phyloP scores from a whole-genome alignment of 352 stramenopile genomes.

The Phytopythium ostracodes region DNA sequence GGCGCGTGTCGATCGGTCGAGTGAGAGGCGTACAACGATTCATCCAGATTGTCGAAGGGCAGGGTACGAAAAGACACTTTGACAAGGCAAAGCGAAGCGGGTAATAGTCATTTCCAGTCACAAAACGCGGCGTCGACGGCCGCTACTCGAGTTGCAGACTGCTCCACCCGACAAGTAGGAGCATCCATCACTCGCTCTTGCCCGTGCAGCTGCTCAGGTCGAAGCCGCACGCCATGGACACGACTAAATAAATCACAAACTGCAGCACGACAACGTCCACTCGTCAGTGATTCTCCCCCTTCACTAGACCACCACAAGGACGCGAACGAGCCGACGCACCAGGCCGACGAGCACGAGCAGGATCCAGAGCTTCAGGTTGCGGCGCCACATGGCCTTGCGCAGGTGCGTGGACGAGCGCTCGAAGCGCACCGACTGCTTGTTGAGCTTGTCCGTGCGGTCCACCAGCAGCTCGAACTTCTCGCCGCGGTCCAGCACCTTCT shows the following conservation, averaged over 20 bases:
- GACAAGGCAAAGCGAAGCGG: neutral
- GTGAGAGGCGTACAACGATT: neutral
- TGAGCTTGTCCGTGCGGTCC: slow-evolving; percentile 94
- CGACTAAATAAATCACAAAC: slow-evolving; percentile 84
- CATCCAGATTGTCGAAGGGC: neutral
- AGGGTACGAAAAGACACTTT: neutral
- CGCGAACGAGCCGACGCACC: slow-evolving; percentile 19
- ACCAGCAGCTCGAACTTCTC: slow-evolving; percentile 98
- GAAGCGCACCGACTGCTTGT: slow-evolving; percentile 97
- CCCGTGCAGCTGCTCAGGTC: slow-evolving; percentile 78
- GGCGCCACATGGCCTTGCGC: slow-evolving; percentile 84
- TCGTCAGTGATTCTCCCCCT: no score
- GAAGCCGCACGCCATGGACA: slow-evolving; percentile 86
- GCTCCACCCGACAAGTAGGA: neutral
- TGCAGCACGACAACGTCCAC: slow-evolving; percentile 7
- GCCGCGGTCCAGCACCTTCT: slow-evolving; percentile 97
- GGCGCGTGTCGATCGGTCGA: neutral
- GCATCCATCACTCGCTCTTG: slow-evolving; percentile 29
- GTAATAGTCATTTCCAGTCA: neutral
- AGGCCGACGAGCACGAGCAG: slow-evolving; percentile 71
- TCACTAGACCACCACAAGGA: no score
- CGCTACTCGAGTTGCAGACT: neutral
- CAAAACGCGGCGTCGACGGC: neutral
- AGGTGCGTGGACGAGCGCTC: slow-evolving; percentile 89
- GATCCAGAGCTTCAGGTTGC: slow-evolving; percentile 86